Base-by-base conservation (phyloP, 176 grass and related monocot species). In the Lolium perenne region DNA sequence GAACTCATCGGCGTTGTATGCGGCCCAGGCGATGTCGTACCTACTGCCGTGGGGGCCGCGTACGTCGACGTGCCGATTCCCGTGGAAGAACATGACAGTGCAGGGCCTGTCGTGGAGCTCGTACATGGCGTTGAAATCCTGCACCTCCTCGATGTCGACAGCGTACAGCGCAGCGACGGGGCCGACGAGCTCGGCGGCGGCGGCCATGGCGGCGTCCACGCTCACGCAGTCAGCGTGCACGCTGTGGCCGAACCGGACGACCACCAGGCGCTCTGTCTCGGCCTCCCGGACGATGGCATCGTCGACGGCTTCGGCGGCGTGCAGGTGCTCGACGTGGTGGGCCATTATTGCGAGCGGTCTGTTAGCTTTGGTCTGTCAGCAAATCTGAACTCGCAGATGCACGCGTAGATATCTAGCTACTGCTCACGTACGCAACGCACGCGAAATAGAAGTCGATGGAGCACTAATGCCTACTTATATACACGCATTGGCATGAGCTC, bases 81-180 rank as follows among this genome's bases (percentile, higher is more conserved):
- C 40, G 57, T 63, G 47, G 40, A 80, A 80, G 58, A 80, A 47
- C 77, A 80, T 80, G 21, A 48, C 40, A 5, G 40, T 47, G 77
- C 57, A 63, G 40, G 77, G 57, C 1, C 8, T 61, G n/a, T 12
- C 0, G 18, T 63, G 3, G 10, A 80, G 57, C 5, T 80, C 7
- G 77, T 62, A 79, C n/a, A 79, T 79, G 77, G 0, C 38, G 38
- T 79, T 79, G 56, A 46, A 79, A n/a, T 61, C 77, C 38, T 10
- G 77, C 77, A 79, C 56, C 77, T 46, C 77, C 5, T 61, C 57
- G 40, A 43, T 63, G 77, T 79, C 77, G 6, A 79, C 77, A 11
- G 77, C 77, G 40, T 47, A 47, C 13, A 80, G 40, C 77, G 57
- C 56, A 7, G 77, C 77, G 6, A 26, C 20, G 21, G 77, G 11